Conservation (phyloP, 2,329 filamentous ascomycete genomes). For the Venturia nashicola region DNA sequence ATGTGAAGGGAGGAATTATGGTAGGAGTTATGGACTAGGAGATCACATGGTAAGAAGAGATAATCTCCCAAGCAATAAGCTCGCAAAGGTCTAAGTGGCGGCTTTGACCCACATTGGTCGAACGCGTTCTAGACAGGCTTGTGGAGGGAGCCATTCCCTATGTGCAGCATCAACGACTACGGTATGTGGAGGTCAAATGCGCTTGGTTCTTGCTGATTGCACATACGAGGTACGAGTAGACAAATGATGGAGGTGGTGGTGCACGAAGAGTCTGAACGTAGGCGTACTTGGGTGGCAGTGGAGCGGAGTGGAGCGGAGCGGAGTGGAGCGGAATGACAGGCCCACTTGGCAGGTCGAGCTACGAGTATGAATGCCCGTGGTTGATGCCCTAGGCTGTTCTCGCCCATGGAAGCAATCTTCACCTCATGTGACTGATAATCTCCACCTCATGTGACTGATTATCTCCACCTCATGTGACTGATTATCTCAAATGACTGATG, state of each 20-base stretch:
- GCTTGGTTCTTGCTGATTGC: too few relatives aligned
- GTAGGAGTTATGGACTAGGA: background rate
- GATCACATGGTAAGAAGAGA: background rate
- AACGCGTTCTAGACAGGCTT: background rate
- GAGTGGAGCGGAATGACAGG: background rate
- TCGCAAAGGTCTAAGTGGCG: background rate
- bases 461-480: too few relatives aligned
- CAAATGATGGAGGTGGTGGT: too few relatives aligned
- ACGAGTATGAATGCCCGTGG: too few relatives aligned
- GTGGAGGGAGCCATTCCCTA: background rate
- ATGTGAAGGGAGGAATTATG: background rate
- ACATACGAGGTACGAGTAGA: too few relatives aligned
- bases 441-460: background rate
- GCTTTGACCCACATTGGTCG: background rate
- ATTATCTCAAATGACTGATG: too few relatives aligned
- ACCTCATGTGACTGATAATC: background rate
- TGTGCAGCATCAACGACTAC: background rate
- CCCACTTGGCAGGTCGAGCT: background rate
- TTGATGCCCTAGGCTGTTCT: too few relatives aligned
- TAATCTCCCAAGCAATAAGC: background rate
- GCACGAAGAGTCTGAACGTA: too few relatives aligned
- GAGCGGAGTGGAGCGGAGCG: background rate
- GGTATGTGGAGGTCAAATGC: background rate
- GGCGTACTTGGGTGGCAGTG: too few relatives aligned
- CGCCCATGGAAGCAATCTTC: too few relatives aligned